Evolutionary conservation across 2,329 filamentous ascomycete genomes (phyloP).

Genomic region (Venturia carpophila): DNA sequence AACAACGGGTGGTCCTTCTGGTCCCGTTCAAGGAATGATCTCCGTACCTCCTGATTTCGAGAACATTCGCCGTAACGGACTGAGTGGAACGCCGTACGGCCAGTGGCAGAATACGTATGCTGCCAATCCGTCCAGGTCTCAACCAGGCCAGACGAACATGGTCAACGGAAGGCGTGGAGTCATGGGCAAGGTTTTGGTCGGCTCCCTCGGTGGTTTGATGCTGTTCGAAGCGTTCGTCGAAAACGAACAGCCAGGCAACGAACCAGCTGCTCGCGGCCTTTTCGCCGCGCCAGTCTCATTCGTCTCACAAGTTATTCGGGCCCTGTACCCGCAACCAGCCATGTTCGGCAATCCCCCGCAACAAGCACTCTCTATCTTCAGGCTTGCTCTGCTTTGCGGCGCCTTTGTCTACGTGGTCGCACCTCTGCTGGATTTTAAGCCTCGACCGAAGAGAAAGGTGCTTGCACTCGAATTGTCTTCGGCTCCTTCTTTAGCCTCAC

Average conservation of each 20-base stretch:
- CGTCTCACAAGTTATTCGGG: constrained; percentile 25
- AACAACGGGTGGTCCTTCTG: background rate
- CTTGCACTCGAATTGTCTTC: constrained; percentile 35
- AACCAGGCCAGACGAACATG: background rate
- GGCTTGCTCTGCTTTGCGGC: constrained; percentile 44
- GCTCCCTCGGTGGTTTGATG: constrained; percentile 87
- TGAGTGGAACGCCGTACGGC: constrained; percentile 28
- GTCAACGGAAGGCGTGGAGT: background rate
- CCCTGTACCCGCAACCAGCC: constrained; percentile 15
- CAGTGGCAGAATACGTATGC: constrained; percentile 21
- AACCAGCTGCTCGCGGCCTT: constrained; percentile 34
- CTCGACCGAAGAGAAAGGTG: constrained; percentile 44
- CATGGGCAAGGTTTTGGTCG: constrained; percentile 78
- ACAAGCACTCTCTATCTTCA: constrained; percentile 37
- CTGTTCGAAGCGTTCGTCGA: constrained; percentile 72
- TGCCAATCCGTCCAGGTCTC: background rate
- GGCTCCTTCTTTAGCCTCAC: constrained; percentile 67
- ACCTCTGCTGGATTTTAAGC: constrained; percentile 49
- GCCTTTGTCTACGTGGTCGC: constrained; percentile 50
- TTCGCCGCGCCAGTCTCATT: constrained; percentile 36
- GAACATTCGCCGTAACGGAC: constrained; percentile 29
- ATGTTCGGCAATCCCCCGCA: constrained; percentile 19
- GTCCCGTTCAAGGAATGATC: constrained; percentile 34
- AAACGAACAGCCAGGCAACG: constrained; percentile 49
- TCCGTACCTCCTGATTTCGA: constrained; percentile 36